Conservation (phyloP, 2,329 filamentous ascomycete genomes). For the Fusarium goolgardi region DNA sequence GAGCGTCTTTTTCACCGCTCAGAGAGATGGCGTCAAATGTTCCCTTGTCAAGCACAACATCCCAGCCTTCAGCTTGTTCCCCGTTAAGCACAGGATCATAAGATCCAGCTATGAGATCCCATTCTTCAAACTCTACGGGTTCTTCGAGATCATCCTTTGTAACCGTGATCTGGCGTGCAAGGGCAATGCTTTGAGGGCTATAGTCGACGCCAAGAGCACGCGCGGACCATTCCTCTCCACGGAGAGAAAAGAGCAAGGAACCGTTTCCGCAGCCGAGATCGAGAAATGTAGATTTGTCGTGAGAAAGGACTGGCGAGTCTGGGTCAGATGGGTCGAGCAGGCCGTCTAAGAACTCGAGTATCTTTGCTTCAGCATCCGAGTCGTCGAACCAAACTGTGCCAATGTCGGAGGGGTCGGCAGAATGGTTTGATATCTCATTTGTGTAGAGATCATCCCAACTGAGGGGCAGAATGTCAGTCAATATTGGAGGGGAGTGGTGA, state of each 20-base stretch:
- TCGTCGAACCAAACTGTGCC: slow-evolving; percentile 98
- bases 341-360: slow-evolving; percentile 73
- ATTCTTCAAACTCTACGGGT: slow-evolving; percentile 62
- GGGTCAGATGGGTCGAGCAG: slow-evolving; percentile 46
- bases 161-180: slow-evolving; percentile 74
- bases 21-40: slow-evolving; percentile 96
- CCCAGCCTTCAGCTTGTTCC: slow-evolving; percentile 69
- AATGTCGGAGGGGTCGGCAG: slow-evolving; percentile 77
- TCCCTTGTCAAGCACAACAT: slow-evolving; percentile 96
- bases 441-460: slow-evolving; percentile 84
- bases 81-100: slow-evolving; percentile 51
- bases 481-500: slow-evolving; percentile 1
- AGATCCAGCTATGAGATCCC: slow-evolving; percentile 70
- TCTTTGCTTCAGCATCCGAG: slow-evolving; percentile 84
- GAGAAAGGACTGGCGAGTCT: slow-evolving; percentile 38
- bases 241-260: slow-evolving; percentile 84
- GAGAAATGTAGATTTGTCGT: slow-evolving; percentile 70
- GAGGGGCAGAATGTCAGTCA: slow-evolving; percentile 33
- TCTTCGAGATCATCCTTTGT: slow-evolving; percentile 28
- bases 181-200: slow-evolving; percentile 76
- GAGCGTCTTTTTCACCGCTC: slow-evolving; percentile 64
- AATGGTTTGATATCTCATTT: slow-evolving; percentile 77
- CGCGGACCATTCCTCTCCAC: slow-evolving; percentile 72
- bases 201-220: slow-evolving; percentile 91
- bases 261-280: slow-evolving; percentile 97